These are phyloP conservation scores for Lasiosphaeria ovina DNA, from an alignment of 495 filamentous ascomycete species.

Conservation along the genomic window DNA sequence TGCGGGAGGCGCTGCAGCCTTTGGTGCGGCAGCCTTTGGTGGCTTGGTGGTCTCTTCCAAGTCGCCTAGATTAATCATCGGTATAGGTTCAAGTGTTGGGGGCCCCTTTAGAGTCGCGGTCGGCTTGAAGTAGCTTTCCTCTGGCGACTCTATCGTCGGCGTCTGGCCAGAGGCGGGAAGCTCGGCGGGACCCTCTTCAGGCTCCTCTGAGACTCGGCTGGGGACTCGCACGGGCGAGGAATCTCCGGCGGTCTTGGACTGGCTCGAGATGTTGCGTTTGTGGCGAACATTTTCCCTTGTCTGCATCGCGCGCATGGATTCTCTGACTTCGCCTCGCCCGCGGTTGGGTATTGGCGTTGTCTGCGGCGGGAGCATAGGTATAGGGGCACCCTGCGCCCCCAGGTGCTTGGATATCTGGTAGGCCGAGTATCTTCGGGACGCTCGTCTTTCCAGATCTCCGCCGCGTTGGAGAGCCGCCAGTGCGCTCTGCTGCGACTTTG, in stretches of 20 bases:
- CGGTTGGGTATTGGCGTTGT: conserved; percentile 86
- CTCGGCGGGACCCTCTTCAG: conserved; percentile 40
- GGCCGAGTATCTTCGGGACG: conserved; percentile 86
- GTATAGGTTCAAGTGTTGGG: conserved; percentile 33
- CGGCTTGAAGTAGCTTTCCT: conserved; percentile 57
- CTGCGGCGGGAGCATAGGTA: conserved; percentile 82
- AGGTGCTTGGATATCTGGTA: conserved; percentile 96
- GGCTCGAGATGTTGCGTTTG: conserved; percentile 51
- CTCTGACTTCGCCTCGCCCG: conserved; percentile 74
- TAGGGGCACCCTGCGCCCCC: conserved; percentile 72
- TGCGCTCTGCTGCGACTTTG: conserved; percentile 84
- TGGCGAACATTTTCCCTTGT: conserved; percentile 67
- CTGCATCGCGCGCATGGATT: conserved; percentile 90
- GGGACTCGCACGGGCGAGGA: conserved; percentile 60
- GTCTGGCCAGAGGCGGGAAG: conserved; percentile 42
- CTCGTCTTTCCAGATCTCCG: conserved; percentile 87
- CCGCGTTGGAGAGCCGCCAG: conserved; percentile 86
- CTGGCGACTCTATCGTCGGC: conserved; percentile 54
- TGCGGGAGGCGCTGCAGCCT: conserved; percentile 14
- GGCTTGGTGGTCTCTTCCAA: conserved; percentile 30
- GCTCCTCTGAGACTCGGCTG: conserved; percentile 66
- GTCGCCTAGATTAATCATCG: conserved; percentile 31
- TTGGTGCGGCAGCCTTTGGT: conserved; percentile 23
- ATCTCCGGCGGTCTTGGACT: conserved; percentile 46
- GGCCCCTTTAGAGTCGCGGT: conserved; percentile 53